Percentiles rank a stretch among this genome's conserved stretches.
phyloP scores from a whole-genome alignment of 2,329 filamentous ascomycete species.

The Dothideomycetes sp. region DNA sequence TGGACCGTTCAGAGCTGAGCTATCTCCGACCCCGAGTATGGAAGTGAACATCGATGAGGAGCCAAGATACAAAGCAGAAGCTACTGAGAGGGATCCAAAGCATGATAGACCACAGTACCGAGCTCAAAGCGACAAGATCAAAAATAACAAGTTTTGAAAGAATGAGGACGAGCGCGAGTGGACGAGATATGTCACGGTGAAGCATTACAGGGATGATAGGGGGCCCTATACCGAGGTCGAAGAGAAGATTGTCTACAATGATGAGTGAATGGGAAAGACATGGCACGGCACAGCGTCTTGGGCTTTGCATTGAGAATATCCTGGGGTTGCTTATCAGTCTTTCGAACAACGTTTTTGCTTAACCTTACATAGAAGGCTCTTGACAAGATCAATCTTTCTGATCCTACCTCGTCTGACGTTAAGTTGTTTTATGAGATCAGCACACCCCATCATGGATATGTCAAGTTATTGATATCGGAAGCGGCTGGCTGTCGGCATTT shows the following conservation, averaged over 20 bases:
- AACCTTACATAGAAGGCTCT: too few species aligned
- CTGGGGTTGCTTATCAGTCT: too few species aligned
- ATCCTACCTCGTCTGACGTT: too few species aligned
- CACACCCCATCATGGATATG: too few species aligned
- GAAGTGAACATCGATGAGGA: constrained; percentile 8
- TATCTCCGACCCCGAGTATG: constrained; percentile 8
- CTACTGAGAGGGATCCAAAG: not conserved
- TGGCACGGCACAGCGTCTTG: too few species aligned
- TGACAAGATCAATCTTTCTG: too few species aligned
- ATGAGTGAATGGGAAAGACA: too few species aligned
- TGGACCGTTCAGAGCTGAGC: constrained; percentile 10
- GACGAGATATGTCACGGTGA: constrained; percentile 8
- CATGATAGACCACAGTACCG: not conserved
- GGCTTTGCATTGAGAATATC: too few species aligned
- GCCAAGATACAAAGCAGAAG: not conserved
- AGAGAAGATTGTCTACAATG: constrained; percentile 12
- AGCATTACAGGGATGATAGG: constrained; percentile 6
- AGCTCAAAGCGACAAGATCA: not conserved
- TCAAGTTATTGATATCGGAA: too few species aligned
- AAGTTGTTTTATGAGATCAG: too few species aligned
- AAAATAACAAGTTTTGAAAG: not conserved
- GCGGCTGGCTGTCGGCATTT: too few species aligned
- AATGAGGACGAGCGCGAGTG: not conserved
- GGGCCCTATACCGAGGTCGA: constrained; percentile 10
- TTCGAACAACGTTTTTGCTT: too few species aligned